Conservation (phyloP, 176 grass and related monocot species). For the Oryza officinalis region DNA sequence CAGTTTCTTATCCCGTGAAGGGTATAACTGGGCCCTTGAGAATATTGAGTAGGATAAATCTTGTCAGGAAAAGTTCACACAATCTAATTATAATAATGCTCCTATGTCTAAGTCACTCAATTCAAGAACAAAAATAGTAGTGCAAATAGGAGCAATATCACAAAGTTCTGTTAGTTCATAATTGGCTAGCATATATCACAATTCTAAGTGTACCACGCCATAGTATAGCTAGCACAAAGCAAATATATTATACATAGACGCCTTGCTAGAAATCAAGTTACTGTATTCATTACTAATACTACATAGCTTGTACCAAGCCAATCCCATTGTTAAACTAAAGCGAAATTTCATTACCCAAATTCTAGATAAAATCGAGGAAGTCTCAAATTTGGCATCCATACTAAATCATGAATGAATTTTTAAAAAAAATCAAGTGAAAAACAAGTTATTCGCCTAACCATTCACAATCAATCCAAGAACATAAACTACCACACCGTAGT, state of each 20-base stretch:
- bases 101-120: neutral
- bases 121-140: neutral
- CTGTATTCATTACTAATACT: neutral
- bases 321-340: neutral
- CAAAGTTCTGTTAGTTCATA: neutral
- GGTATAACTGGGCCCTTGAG: neutral
- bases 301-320: neutral
- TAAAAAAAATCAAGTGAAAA: neutral
- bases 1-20: neutral
- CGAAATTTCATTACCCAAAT: neutral
- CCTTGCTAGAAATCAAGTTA: neutral
- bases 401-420: neutral
- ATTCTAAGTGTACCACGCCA: neutral
- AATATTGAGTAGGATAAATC: neutral
- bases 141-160: neutral
- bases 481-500: neutral
- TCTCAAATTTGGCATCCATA: neutral
- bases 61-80: neutral
- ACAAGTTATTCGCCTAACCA: no score
- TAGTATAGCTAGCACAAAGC: neutral
- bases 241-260: no score
- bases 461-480: neutral
- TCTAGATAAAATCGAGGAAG: neutral
- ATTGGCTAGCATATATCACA: neutral
- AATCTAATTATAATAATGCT: neutral